Base-by-base conservation (phyloP, 768 basidiomycete species). In the Cyclocybe cylindracea region DNA sequence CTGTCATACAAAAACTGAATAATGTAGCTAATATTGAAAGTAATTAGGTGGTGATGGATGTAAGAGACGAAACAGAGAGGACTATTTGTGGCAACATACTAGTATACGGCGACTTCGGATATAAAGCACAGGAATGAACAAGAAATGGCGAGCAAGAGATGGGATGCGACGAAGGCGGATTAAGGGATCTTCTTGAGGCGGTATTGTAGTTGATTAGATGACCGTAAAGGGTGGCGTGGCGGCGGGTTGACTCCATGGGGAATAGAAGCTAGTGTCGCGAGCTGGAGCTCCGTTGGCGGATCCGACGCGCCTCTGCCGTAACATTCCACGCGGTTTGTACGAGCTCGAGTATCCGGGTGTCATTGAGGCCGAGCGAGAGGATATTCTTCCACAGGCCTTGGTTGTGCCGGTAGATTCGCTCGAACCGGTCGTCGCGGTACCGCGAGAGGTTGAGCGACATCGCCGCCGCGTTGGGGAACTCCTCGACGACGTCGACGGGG, bases 251-350 rank as follows among this genome's bases (percentile, higher is more conserved):
- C 24, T 24, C 24, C 38, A 38, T 14, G 19, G 14, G 8, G 33
- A 31, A 16, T 33, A 31, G 14, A 10, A 16, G 46, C 24, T 37
- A 47, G 19, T 38, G 38, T 36, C 43, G 51, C 18, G 6, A 39
- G 29, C 14, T 19, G 16, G 36, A 19, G 7, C 54, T 40, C 32
- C 66, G 66, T 41, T 61, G 55, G 16, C 70, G 69, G 43, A 74
- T 62, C 35, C 70, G 63, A 45, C 74, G 67, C n/a, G 85, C 82
- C 56, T 91, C 87, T 13, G 84, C 80, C 7, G 90, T 82, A 39
- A 87, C 85, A 42, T 83, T 87, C 89, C 89, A 94, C 39, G 83
- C 81, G 16, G 75, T 83, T 58, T 76, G 76, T 19, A 76, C 79
- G 40, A 83, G 64, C 56, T 78, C 72, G 45, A 78, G 70, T 49